phyloP scores from a whole-genome alignment of 1,139 yeast genomes.

The Kodamaea derodonti region DNA sequence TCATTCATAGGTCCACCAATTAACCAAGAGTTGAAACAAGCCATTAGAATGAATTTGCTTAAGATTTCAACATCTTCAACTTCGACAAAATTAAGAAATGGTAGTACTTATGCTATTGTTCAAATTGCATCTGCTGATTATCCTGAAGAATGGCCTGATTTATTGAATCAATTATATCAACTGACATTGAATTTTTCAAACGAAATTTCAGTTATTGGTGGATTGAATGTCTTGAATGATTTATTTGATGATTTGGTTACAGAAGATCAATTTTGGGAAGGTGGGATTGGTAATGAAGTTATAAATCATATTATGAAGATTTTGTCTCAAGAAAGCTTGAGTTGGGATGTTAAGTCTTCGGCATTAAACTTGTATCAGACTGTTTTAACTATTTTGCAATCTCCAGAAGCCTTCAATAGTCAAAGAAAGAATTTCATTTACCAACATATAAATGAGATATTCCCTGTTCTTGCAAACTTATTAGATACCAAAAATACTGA shows the following conservation, averaged over 20 bases:
- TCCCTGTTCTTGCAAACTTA: conserved; percentile 16
- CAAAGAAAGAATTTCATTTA: conserved; percentile 29
- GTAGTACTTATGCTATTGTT: conserved; percentile 71
- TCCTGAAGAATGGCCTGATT: conserved; percentile 93
- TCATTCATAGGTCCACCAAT: conserved; percentile 71
- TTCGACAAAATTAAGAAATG: conserved; percentile 60
- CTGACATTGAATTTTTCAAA: conserved; percentile 30
- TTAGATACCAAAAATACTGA: conserved; percentile 4
- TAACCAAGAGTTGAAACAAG: conserved; percentile 46
- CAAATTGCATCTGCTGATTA: conserved; percentile 87
- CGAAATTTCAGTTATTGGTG: conserved; percentile 51
- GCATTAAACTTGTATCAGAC: conserved; percentile 52
- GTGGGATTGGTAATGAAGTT: conserved; percentile 57
- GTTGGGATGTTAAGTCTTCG: conserved; percentile 41
- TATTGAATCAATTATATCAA: conserved; percentile 48
- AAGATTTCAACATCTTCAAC: conserved; percentile 47
- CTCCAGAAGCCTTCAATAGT: conserved; percentile 45
- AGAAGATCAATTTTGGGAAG: conserved; percentile 81
- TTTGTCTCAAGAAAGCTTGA: conserved; percentile 25
- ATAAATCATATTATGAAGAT: conserved; percentile 45
- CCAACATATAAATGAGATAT: conserved; percentile 22
- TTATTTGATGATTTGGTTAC: conserved; percentile 81
- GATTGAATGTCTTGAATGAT: conserved; percentile 68
- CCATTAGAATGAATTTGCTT: conserved; percentile 49
- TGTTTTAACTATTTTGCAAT: conserved; percentile 49